phyloP scores from a whole-genome alignment of 108 stramenopile genomes.

The Pseudonitzschia delicatissima region DNA sequence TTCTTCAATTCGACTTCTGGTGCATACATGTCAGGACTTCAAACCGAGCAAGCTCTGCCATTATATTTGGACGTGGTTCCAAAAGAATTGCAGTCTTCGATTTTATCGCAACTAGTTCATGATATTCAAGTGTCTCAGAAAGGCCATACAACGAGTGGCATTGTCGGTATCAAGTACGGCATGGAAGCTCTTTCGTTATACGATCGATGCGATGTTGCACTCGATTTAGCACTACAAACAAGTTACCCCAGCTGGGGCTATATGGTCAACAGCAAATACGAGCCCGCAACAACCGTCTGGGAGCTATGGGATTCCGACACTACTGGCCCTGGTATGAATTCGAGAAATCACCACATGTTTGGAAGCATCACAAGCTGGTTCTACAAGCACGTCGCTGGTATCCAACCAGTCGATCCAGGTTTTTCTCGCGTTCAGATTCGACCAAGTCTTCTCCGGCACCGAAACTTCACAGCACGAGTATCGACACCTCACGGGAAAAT shows the following conservation, averaged over 20 bases:
- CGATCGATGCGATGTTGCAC: constrained; percentile 25
- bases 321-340: constrained; percentile 21
- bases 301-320: constrained; percentile 25
- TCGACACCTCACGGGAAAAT: constrained; percentile 4
- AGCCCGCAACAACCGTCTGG: constrained; percentile 34
- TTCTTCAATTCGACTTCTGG: constrained; percentile 18
- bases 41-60: constrained; percentile 20
- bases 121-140: constrained; percentile 25
- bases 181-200: constrained; percentile 21
- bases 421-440: constrained; percentile 13
- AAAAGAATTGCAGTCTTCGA: constrained; percentile 5
- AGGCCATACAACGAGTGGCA: constrained; percentile 28
- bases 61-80: constrained; percentile 19
- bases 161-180: constrained; percentile 30
- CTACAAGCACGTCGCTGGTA: constrained; percentile 31
- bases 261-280: constrained; percentile 24
- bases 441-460: constrained; percentile 5
- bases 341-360: constrained; percentile 31
- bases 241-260: constrained; percentile 34
- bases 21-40: constrained; percentile 21
- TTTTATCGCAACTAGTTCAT: constrained; percentile 13
- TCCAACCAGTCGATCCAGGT: constrained; percentile 13
- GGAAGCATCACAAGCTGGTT: constrained; percentile 30
- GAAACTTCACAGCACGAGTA: background rate
- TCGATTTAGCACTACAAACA: constrained; percentile 23